phyloP scores from a whole-genome alignment of 2,329 filamentous ascomycete genomes.

The Beauveria scarabaeidicola region DNA sequence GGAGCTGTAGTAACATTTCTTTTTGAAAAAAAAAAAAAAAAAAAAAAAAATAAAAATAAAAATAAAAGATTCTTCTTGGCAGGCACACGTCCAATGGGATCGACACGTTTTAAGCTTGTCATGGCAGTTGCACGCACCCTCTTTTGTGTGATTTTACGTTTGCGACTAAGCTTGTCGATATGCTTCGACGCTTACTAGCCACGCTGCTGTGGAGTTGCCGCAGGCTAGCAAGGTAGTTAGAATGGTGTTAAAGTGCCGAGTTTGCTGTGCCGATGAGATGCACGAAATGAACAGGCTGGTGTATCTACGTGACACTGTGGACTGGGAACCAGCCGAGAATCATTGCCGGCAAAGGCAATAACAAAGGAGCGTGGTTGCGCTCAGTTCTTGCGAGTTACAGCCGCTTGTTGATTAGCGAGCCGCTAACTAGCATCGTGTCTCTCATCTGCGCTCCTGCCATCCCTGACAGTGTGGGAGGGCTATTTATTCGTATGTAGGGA shows the following conservation, averaged over 20 bases:
- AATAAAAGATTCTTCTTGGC: background rate
- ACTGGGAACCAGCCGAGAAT: background rate
- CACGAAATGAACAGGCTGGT: background rate
- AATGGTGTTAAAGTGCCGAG: background rate
- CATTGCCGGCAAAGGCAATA: background rate
- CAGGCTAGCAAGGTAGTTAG: background rate
- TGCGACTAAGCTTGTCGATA: conserved; percentile 2
- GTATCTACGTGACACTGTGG: background rate
- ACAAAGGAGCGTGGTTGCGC: background rate
- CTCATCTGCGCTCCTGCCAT: background rate
- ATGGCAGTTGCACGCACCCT: background rate
- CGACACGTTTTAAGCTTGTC: background rate
- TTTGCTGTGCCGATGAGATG: background rate
- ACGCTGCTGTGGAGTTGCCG: background rate
- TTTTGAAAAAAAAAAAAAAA: background rate
- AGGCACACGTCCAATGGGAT: background rate
- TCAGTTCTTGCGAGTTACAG: background rate
- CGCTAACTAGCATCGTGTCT: background rate
- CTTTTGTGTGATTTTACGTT: background rate
- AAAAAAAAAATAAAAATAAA: background rate
- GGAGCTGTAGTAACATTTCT: background rate
- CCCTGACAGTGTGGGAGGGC: background rate
- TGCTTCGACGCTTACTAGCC: background rate
- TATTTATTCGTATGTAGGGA: background rate
- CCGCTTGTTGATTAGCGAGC: background rate